phyloP scores from a whole-genome alignment of 495 filamentous ascomycete species.

The Penicillium dipodomyicola region DNA sequence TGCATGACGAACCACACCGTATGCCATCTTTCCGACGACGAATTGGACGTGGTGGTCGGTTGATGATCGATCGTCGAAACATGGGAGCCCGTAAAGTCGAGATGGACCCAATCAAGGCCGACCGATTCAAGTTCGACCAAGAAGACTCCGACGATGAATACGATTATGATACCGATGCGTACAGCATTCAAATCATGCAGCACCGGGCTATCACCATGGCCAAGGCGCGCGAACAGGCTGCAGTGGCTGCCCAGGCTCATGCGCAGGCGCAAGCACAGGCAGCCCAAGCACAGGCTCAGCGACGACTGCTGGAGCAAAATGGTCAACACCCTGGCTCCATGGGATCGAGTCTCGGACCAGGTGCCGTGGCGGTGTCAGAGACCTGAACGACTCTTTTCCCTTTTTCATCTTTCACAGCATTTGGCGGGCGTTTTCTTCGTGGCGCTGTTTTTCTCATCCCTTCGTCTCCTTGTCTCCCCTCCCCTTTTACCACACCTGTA shows the following conservation, averaged over 20 bases:
- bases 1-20: constrained; percentile 46
- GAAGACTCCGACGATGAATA: constrained; percentile 67
- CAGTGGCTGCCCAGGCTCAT: constrained; percentile 47
- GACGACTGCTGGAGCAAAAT: constrained; percentile 43
- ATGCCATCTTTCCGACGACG: constrained; percentile 64
- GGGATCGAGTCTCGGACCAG: constrained; percentile 31
- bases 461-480: constrained; percentile 24
- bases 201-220: constrained; percentile 68
- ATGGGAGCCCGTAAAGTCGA: constrained; percentile 51
- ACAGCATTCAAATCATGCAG: constrained; percentile 65
- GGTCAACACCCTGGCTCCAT: constrained; percentile 27
- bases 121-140: constrained; percentile 82
- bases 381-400: constrained; percentile 35
- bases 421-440: constrained; percentile 42
- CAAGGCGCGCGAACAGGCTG: constrained; percentile 46
- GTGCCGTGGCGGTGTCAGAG: constrained; percentile 33
- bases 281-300: constrained; percentile 36
- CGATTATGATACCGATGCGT: constrained; percentile 68
- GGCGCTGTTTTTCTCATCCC: constrained; percentile 16
- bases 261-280: constrained; percentile 48
- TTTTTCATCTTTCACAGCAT: constrained; percentile 30
- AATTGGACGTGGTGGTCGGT: constrained; percentile 71
- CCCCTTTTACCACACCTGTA: constrained; percentile 33
- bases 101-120: constrained; percentile 52
- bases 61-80: constrained; percentile 75